These are phyloP conservation scores for Casuarina cunninghamiana DNA, from an alignment of 306 rosid genomes.

Conservation along the genomic window DNA sequence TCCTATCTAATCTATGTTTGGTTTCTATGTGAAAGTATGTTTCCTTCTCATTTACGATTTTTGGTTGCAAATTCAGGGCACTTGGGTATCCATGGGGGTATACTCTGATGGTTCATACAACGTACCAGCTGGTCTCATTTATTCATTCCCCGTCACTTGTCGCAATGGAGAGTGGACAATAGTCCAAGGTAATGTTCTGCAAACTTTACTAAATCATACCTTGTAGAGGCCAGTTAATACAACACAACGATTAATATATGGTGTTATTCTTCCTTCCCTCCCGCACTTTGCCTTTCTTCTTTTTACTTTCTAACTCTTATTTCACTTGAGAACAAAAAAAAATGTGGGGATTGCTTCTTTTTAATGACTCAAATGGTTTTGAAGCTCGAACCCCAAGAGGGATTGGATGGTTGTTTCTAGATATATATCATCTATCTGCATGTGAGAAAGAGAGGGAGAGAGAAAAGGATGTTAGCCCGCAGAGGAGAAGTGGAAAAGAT, in stretches of 20 bases:
- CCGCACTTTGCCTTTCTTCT: background rate
- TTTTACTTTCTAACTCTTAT: background rate
- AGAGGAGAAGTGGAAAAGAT: too few species aligned
- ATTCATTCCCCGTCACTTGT: slow-evolving; percentile 90
- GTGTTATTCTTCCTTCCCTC: background rate
- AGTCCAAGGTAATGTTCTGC: slow-evolving; percentile 70
- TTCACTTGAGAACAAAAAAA: background rate
- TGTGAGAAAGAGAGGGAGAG: too few species aligned
- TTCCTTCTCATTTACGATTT: slow-evolving; percentile 4
- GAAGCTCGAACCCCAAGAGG: too few species aligned
- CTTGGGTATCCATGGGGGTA: slow-evolving; percentile 98
- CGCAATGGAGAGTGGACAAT: slow-evolving; percentile 86
- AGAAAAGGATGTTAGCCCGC: too few species aligned
- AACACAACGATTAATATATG: background rate
- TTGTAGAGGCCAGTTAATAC: too few species aligned
- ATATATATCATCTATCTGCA: too few species aligned
- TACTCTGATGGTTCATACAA: slow-evolving; percentile 96
- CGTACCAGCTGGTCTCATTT: slow-evolving; percentile 93
- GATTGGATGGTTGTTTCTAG: too few species aligned
- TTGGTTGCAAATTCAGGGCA: slow-evolving; percentile 57
- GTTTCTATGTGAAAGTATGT: background rate
- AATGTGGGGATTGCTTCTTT: background rate
- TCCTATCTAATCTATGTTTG: slow-evolving; percentile 5
- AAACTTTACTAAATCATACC: background rate
- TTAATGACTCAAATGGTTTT: too few species aligned